phyloP scores from a whole-genome alignment of 805 yeast genomes.

The Ogataea paraovalis region DNA sequence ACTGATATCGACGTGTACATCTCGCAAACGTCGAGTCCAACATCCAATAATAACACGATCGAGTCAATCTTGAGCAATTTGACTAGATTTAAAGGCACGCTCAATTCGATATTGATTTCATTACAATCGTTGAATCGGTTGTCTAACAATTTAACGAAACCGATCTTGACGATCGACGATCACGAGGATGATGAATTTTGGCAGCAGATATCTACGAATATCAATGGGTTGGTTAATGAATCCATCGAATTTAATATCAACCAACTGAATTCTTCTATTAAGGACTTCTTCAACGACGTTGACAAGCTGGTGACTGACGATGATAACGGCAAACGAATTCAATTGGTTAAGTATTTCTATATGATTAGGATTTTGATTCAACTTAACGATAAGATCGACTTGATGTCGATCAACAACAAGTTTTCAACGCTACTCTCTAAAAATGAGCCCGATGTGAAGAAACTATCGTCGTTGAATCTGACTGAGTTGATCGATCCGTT shows the following conservation, averaged over 20 bases:
- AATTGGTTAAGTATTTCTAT: conserved; percentile 21
- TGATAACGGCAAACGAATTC: background rate
- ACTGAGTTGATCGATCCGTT: conserved; percentile 13
- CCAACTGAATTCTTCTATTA: conserved; percentile 16
- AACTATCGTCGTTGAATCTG: conserved; percentile 11
- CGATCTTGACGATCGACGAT: conserved; percentile 34
- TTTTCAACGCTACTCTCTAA: conserved; percentile 6
- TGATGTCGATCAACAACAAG: conserved; percentile 11
- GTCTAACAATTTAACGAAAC: conserved; percentile 22
- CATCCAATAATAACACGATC: conserved; percentile 9
- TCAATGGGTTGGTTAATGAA: conserved; percentile 14
- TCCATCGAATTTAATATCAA: conserved; percentile 13
- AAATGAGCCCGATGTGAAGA: background rate
- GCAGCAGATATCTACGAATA: conserved; percentile 11
- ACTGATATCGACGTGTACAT: conserved; percentile 20
- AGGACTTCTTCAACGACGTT: conserved; percentile 14
- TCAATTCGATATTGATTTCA: conserved; percentile 14
- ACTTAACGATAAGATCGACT: conserved; percentile 20
- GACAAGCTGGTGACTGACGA: conserved; percentile 1
- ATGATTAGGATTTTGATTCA: conserved; percentile 24
- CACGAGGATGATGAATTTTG: conserved; percentile 32
- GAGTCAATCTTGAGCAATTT: conserved; percentile 15
- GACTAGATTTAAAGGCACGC: conserved; percentile 15
- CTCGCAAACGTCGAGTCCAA: conserved; percentile 15
- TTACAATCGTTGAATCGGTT: conserved; percentile 19